Evolutionary conservation across 352 stramenopile species (phyloP), one percentile per base, ranked within the genome.

Genomic region (Lagenidium sp.): DNA sequence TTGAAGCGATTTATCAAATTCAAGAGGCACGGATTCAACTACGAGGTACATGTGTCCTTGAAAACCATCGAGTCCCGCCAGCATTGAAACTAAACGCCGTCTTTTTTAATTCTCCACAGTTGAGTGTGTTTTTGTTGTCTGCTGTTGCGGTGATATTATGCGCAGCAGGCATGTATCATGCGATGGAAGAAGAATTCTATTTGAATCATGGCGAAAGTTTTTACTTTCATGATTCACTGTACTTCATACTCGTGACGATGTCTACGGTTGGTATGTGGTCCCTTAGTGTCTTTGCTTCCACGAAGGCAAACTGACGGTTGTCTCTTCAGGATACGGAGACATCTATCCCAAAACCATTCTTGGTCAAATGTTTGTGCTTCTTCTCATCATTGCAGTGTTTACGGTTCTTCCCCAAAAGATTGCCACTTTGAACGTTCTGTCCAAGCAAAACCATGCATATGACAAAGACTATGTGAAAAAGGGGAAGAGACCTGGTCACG

Each of bases 161-260:
- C 21, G 74, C 74, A 11, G 64, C 74, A 4, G 74, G 74, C 3
- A 69, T 87, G 28, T 87, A 65, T 38, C 71, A 87, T 41, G 71
- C 69, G 0, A 54, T 85, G 10, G 74, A 87, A 56, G 65, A 78
- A 38, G 56, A 38, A 7, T 41, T 63, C 23, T 69, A 82, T 35
- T 57, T 65, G 5, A 41, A 59, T 6, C 41, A 57, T 13, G 50
- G 60, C 20, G 30, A 57, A 6, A 55, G 29, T 1, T 54, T 87
- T 19, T 30, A 57, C 6, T 87, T 85, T 26, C 75, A 87, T 44
- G 56, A 85, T 32, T 55, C 75, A 4, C 60, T 87, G 13, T 87
- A 87, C 41, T 87, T 85, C 41, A 75, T 87, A 10, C 53, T 87
- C 6, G 75, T 87, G 21, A 85, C 68, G 0, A 71, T 77, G 6